These are phyloP conservation scores for Rosa lucieae DNA, from an alignment of 306 rosid species.

Conservation along the genomic window DNA sequence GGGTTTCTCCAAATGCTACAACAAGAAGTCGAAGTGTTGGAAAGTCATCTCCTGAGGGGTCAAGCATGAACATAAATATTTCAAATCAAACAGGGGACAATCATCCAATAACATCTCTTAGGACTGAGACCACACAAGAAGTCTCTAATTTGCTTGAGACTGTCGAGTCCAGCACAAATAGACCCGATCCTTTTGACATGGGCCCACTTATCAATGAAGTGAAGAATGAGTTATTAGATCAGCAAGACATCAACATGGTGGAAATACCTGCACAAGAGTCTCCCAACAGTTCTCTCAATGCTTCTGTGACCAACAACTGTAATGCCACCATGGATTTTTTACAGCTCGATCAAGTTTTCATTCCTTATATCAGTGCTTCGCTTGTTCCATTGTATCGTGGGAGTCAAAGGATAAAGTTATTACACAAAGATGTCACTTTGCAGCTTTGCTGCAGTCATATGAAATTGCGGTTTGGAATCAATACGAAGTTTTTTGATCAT, in stretches of 20 bases:
- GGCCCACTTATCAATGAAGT: constrained; percentile 35
- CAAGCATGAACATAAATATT: no score
- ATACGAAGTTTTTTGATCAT: constrained; percentile 57
- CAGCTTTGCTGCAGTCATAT: constrained; percentile 58
- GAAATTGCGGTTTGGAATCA: constrained; percentile 89
- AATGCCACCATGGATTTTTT: constrained; percentile 38
- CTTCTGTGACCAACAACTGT: constrained; percentile 32
- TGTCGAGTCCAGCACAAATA: constrained; percentile 33
- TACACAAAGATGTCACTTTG: constrained; percentile 59
- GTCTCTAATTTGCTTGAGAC: constrained; percentile 30
- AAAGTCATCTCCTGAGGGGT: constrained; percentile 51
- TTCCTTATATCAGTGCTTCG: constrained; percentile 58
- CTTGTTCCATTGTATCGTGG: constrained; percentile 52
- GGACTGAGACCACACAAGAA: constrained; percentile 27
- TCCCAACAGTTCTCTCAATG: constrained; percentile 36
- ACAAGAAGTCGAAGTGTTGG: constrained; percentile 72
- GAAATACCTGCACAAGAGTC: constrained; percentile 40
- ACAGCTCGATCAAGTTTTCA: constrained; percentile 52
- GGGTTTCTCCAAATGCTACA: constrained; percentile 81
- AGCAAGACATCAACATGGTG: constrained; percentile 40
- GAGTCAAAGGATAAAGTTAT: constrained; percentile 63
- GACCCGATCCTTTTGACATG: constrained; percentile 45
- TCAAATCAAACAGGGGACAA: constrained; percentile 38
- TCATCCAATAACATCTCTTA: constrained; percentile 55
- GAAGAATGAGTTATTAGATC: constrained; percentile 34